Evolutionary conservation across 495 filamentous ascomycete species (phyloP), one percentile per base, ranked within the genome.

Genomic region (Xylaria flabelliformis): DNA sequence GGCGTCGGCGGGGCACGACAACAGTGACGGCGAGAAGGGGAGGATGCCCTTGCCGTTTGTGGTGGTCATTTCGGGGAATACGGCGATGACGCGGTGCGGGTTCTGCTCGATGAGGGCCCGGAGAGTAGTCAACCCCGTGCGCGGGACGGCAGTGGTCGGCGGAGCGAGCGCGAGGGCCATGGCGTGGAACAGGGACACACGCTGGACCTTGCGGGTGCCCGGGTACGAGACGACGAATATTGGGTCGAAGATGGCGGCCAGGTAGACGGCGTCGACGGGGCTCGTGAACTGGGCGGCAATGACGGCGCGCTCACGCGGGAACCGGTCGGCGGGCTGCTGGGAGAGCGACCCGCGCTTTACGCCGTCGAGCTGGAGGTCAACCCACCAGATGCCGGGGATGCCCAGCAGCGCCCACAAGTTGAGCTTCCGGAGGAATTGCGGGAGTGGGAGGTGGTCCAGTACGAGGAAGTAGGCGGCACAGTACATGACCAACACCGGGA

Each of bases 171-270:
- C 92, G 36, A 89, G 87, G 19, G 90, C 75, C 19, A 97, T 89
- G 46, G 94, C 93, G 62, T 88, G 82, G 41, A 94, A 83, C 4
- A 98, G 90, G 4, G 91, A 90, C 61, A 98, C 88, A 48, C 84
- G 90, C 67, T 91, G 89, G 36, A 98, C 93, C 51, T 90, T 88
- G 42, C 88, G 88, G 0, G 89, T 90, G 73, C 85, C 82, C 0
- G 94, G 94, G 79, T 93, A 97, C 12, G 89, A 91, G 21, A 90
- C 86, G 44, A 93, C 95, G 83, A 99, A 98, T 79, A 99, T 86
- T 24, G 95, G 95, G 80, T 97, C 93, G 83, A 98, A 99, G 76
- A 99, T 94, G 41, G 94, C 94, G 58, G 95, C 94, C n/a, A 99
- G 90, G 80, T 98, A 98, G 44, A 99, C 83, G 5, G 93, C 91